Percentiles rank a stretch among this genome's conserved stretches.
phyloP scores from a whole-genome alignment of 2,329 filamentous ascomycete genomes.

The Gyromitra esculenta region DNA sequence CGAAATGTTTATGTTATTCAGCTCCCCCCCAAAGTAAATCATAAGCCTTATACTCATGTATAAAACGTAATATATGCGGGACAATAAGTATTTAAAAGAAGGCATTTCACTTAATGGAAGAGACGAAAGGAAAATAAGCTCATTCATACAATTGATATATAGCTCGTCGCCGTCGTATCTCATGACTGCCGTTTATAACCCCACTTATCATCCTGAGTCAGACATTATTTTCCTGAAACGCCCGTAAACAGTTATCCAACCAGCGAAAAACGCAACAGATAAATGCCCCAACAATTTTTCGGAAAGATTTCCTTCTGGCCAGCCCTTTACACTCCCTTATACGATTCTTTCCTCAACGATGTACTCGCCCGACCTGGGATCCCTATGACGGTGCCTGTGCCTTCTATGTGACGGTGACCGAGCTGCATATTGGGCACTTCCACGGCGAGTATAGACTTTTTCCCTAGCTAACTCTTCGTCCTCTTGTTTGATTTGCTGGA shows the following conservation, averaged over 20 bases:
- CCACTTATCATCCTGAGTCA: neutral
- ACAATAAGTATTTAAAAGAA: constrained; percentile 8
- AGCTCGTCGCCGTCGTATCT: neutral
- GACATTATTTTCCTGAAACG: neutral
- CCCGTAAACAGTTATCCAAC: neutral
- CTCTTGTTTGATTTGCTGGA: constrained; percentile 25
- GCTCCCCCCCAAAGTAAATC: neutral
- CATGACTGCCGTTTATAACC: constrained; percentile 3
- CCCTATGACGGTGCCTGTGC: constrained; percentile 34
- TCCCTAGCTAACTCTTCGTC: constrained; percentile 28
- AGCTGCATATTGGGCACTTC: neutral
- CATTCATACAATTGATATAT: constrained; percentile 11
- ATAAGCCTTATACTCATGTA: neutral
- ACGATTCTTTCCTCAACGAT: constrained; percentile 40
- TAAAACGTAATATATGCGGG: constrained; percentile 1
- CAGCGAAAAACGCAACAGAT: neutral
- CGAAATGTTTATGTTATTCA: neutral
- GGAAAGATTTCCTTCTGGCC: neutral
- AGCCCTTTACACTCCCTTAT: neutral
- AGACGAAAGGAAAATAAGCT: constrained; percentile 6
- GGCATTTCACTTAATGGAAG: neutral
- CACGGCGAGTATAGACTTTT: constrained; percentile 31
- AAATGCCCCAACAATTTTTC: neutral
- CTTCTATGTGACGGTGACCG: constrained; percentile 19
- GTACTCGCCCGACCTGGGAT: constrained; percentile 34